phyloP scores from a whole-genome alignment of 495 filamentous ascomycete species.

The Penicillium herquei region DNA sequence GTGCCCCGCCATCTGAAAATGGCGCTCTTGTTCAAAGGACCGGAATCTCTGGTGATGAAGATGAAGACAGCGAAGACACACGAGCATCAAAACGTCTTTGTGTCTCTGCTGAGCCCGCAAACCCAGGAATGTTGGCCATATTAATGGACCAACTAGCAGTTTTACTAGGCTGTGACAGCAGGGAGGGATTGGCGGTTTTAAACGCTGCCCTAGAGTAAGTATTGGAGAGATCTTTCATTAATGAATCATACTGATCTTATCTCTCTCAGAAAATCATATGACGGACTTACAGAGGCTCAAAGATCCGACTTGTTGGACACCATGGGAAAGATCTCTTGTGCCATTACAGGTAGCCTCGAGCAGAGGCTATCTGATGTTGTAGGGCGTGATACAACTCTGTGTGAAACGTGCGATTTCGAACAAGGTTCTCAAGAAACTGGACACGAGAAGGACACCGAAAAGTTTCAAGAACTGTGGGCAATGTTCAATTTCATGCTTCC shows the following conservation, averaged over 20 bases:
- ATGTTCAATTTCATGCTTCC: slow-evolving; percentile 57
- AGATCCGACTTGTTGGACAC: slow-evolving; percentile 32
- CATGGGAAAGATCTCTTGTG: slow-evolving; percentile 46
- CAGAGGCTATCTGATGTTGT: slow-evolving; percentile 14
- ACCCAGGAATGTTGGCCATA: not conserved
- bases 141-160: not conserved
- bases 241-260: slow-evolving; percentile 8
- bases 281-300: slow-evolving; percentile 23
- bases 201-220: slow-evolving; percentile 33
- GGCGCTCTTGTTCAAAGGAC: slow-evolving; percentile 9
- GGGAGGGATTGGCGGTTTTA: slow-evolving; percentile 23
- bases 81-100: slow-evolving; percentile 31
- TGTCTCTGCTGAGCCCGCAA: slow-evolving; percentile 7
- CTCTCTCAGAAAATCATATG: slow-evolving; percentile 23
- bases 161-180: not conserved
- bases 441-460: slow-evolving; percentile 20
- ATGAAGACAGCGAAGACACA: slow-evolving; percentile 8
- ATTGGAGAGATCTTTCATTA: not conserved
- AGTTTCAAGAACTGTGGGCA: slow-evolving; percentile 47
- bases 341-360: slow-evolving; percentile 28
- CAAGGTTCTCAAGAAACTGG: slow-evolving; percentile 2
- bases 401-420: slow-evolving; percentile 39
- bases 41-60: not conserved
- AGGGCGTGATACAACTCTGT: slow-evolving; percentile 25
- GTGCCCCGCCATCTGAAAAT: not conserved